Evolutionary conservation across 1,139 yeast genomes (phyloP), one percentile per base, ranked within the genome.

Genomic region (Trichomonascaceae sp.): DNA sequence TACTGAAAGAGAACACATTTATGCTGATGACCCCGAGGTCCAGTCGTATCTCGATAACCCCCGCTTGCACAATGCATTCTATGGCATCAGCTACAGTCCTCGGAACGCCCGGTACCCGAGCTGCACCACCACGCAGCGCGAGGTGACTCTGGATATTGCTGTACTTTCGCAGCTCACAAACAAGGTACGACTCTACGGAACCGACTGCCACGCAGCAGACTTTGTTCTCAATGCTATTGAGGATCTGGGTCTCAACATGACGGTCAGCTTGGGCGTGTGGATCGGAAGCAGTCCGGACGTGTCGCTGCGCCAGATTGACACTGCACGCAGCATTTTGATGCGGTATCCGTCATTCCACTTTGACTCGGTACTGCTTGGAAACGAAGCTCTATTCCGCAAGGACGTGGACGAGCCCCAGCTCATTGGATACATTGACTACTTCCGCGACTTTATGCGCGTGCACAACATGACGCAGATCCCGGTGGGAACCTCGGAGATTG

Each of bases 191-290:
- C 64, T 72, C 4, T 74, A 72, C 45, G 79, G 81, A 1, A 68
- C 74, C 41, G 80, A 74, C 40, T 77, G 87, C 44, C 54, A 65
- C 29, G 84, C 76, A 47, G 65, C 68, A 1, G 68, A 64, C 15
- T 52, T 56, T 28, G 67, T 75, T 13, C 52, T 78, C 31, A 67
- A 69, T 13, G 69, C 81, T 0, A 70, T 78, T 13, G 54, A 59
- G 31, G 60, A 61, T 4, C 53, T 74, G 36, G 57, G 65, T 16
- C 50, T 76, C 28, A 65, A 74, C 42, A 62, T 76, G 64, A 68
- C 76, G 0, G 50, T 78, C 18, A 57, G 80, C 0, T 50, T 76
- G 48, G 85, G 85, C 1, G 68, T 77, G 2, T 74, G 80, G 80
- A 68, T 76, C 28, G 73, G 75, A 1, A 50, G 52, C 1, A 53